phyloP scores from a whole-genome alignment of 2,329 filamentous ascomycete species.

The Fusarium sp. region DNA sequence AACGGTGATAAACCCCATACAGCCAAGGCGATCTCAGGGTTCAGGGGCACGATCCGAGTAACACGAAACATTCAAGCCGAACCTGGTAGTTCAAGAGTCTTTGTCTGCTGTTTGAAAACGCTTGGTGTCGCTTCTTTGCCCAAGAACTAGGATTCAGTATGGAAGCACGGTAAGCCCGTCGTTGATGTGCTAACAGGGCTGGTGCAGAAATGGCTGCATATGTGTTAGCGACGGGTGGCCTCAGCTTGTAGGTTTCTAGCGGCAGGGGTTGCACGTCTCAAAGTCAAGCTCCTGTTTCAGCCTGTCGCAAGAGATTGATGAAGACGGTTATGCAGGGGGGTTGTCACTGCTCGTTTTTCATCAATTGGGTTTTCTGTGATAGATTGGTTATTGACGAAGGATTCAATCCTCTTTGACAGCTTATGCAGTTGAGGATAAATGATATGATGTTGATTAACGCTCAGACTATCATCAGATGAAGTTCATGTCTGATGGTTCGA shows the following conservation, averaged over 20 bases:
- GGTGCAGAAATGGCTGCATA: constrained; percentile 9
- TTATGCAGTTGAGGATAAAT: constrained; percentile 5
- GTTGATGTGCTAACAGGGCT: constrained; percentile 16
- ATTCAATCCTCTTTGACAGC: background rate
- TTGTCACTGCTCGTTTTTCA: background rate
- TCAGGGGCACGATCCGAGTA: constrained; percentile 18
- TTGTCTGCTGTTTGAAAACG: background rate
- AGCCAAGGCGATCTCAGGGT: constrained; percentile 25
- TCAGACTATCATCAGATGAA: background rate
- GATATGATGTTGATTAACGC: background rate
- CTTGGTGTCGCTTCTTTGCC: constrained; percentile 2
- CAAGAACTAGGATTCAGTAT: constrained; percentile 17
- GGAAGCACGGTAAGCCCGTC: constrained; percentile 7
- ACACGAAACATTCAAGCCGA: constrained; percentile 10
- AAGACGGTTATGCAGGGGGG: constrained; percentile 31
- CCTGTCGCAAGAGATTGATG: constrained; percentile 27
- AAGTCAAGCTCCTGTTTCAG: constrained; percentile 33
- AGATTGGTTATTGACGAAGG: constrained; percentile 24
- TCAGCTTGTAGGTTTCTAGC: background rate
- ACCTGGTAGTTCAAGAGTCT: background rate
- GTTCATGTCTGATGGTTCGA: background rate
- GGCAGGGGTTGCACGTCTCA: constrained; percentile 27
- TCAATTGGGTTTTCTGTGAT: constrained; percentile 10
- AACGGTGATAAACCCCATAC: background rate
- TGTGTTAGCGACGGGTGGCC: constrained; percentile 19